A percentile compares a stretch with the other conserved stretches of the same genome.
These are phyloP conservation scores for Lasiosphaeriaceae sp. DNA, from an alignment of 495 filamentous ascomycete genomes.

Conservation along the genomic window DNA sequence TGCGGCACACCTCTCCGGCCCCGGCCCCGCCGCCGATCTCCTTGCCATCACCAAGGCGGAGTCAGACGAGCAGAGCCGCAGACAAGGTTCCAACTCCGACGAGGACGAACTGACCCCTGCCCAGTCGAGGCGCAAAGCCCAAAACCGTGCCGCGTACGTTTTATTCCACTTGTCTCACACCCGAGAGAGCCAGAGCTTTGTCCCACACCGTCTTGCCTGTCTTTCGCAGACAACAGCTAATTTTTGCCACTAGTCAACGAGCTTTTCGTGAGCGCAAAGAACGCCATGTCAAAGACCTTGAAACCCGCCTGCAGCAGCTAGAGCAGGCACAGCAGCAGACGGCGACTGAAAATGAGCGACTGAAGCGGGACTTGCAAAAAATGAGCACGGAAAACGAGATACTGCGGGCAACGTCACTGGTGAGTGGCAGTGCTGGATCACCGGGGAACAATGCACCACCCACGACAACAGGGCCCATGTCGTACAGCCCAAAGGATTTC, in stretches of 20 bases:
- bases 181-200: too few relatives aligned
- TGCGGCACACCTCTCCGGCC: slow-evolving; percentile 17
- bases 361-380: slow-evolving; percentile 76
- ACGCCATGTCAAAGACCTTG: slow-evolving; percentile 85
- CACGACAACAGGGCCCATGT: slow-evolving; percentile 62
- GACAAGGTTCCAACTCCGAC: slow-evolving; percentile 45
- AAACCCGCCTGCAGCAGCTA: slow-evolving; percentile 74
- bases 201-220: neutral
- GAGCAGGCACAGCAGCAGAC: slow-evolving; percentile 50
- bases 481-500: slow-evolving; percentile 71
- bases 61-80: slow-evolving; percentile 37
- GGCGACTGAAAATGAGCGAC: slow-evolving; percentile 69
- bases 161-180: slow-evolving; percentile 9
- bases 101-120: slow-evolving; percentile 67
- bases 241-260: slow-evolving; percentile 61
- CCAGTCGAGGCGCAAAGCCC: slow-evolving; percentile 84
- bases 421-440: slow-evolving; percentile 21
- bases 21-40: slow-evolving; percentile 25
- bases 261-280: slow-evolving; percentile 98
- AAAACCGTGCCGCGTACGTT: slow-evolving; percentile 94
- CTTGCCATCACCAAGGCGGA: slow-evolving; percentile 37
- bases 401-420: slow-evolving; percentile 68
- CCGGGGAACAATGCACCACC: slow-evolving; percentile 23
- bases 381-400: slow-evolving; percentile 90
- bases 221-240: slow-evolving; percentile 14